Evolutionary conservation across 2,329 filamentous ascomycete genomes (phyloP), one percentile per base, ranked within the genome.

Genomic region (Fusarium ramigenum): DNA sequence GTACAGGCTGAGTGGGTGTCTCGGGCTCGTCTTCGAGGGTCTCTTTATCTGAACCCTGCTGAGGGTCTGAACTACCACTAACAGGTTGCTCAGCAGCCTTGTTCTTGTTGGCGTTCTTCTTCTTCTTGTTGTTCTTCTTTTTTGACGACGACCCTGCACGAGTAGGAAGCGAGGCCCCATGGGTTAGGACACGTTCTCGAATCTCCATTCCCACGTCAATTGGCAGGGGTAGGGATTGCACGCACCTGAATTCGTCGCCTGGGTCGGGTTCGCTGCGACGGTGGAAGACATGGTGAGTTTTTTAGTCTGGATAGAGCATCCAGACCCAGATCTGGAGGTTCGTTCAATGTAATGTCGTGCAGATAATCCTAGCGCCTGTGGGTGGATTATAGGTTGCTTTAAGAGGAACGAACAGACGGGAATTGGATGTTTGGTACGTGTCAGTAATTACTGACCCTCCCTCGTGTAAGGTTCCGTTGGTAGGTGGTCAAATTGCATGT

Each of bases 81-180:
- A 76, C 81, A 56, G 81, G 75, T 63, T 82, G 80, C 54, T 78
- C 72, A 16, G 81, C 70, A 25, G 84, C 83, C 76, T 86, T 87
- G 64, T 82, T 79, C 79, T 87, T 88, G 78, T 82, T 82, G 49
- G 83, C 83, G 75, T 86, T 88, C 84, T 87, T 89, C 83, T 88
- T 90, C 82, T 89, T 90, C 76, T 87, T 89, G 77, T 85, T 87
- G 79, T 85, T 87, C 83, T 88, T 90, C 83, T 88, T 90, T 81
- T 87, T 88, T 56, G 84, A 77, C 75, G 84, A 77, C 75, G 82
- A 84, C 84, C 78, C 66, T 78, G 75, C 69, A 66, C 72, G 66
- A 62, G 60, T 42, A 61, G 56, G 65, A 74, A 72, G 72, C 64
- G 69, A 70, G 59, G 61, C 71, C 70, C 70, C 70, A 74, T 74